Conservation (phyloP, 2,329 filamentous ascomycete species). For the Calonectria ilicicola region DNA sequence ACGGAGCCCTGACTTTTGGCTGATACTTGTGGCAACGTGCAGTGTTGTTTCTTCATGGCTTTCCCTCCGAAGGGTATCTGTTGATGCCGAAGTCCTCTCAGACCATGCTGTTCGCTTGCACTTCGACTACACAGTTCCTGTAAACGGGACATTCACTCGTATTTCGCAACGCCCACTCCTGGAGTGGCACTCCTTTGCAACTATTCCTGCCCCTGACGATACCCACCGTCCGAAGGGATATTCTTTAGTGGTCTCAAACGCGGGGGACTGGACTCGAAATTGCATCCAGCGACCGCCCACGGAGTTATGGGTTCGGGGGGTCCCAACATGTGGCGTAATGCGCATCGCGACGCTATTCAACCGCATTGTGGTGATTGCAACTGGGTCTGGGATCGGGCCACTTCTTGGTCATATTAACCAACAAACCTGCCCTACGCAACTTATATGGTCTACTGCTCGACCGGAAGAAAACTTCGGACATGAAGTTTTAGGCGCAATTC, state of each 20-base stretch:
- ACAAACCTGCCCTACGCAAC: conserved; percentile 63
- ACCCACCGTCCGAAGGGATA: conserved; percentile 59
- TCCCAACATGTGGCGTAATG: conserved; percentile 75
- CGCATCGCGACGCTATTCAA: conserved; percentile 75
- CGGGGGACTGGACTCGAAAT: conserved; percentile 79
- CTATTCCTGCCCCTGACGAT: conserved; percentile 69
- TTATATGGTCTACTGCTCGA: conserved; percentile 76
- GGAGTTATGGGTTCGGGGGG: conserved; percentile 75
- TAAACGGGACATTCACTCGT: conserved; percentile 60
- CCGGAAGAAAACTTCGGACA: conserved; percentile 73
- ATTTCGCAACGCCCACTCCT: conserved; percentile 72
- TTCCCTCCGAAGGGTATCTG: conserved; percentile 74
- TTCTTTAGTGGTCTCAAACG: conserved; percentile 77
- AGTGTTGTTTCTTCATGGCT: conserved; percentile 81
- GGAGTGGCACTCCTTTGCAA: conserved; percentile 84
- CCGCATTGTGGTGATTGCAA: conserved; percentile 75
- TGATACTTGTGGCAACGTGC: conserved; percentile 72
- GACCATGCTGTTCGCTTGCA: conserved; percentile 78
- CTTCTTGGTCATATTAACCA: conserved; percentile 70
- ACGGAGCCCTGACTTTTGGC: conserved; percentile 69
- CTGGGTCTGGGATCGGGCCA: conserved; percentile 80
- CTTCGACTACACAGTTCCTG: conserved; percentile 72
- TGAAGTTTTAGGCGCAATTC: conserved; percentile 67
- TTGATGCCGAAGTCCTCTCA: conserved; percentile 76
- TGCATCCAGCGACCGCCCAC: conserved; percentile 72